These are phyloP conservation scores for Hemerocallis citrina DNA, from an alignment of 106 monocot species.

Conservation along the genomic window DNA sequence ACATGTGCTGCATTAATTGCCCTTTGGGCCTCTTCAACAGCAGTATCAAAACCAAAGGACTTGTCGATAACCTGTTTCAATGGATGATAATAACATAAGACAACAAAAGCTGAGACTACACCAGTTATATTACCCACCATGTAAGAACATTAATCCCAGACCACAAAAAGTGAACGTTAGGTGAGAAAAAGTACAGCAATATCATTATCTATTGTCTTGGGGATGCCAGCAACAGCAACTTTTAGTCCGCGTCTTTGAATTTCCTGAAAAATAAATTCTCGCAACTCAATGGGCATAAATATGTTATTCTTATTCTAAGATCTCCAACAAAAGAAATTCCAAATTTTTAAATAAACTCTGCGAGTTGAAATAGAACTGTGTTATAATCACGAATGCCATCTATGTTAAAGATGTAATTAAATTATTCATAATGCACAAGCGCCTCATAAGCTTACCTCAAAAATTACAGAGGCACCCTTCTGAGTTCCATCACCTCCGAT, in stretches of 20 bases:
- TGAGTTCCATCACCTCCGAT: constrained; percentile 97
- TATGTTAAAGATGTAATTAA: too few species aligned
- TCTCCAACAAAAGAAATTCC: not conserved
- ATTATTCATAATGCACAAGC: not conserved
- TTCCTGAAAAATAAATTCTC: constrained; percentile 36
- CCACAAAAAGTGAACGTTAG: not conserved
- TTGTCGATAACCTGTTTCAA: constrained; percentile 58
- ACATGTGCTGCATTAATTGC: constrained; percentile 80
- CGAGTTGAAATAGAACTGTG: too few species aligned
- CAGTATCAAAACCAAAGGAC: constrained; percentile 76
- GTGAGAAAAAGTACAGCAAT: constrained; percentile 45
- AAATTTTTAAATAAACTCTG: too few species aligned
- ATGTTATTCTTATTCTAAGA: not conserved
- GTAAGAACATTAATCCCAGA: not conserved
- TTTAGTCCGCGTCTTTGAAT: constrained; percentile 56
- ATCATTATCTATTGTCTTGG: constrained; percentile 78
- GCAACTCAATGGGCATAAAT: not conserved
- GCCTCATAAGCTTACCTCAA: constrained; percentile 47
- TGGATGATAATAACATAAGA: not conserved
- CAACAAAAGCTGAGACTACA: not conserved
- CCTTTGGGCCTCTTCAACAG: constrained; percentile 73
- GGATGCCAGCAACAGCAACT: constrained; percentile 64
- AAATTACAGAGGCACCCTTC: constrained; percentile 87
- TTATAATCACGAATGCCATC: too few species aligned
- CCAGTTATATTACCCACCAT: not conserved